Percentiles rank a stretch among this genome's conserved stretches.
Conservation (phyloP, 208 protist species). For the Perkinsela sp. region DNA sequence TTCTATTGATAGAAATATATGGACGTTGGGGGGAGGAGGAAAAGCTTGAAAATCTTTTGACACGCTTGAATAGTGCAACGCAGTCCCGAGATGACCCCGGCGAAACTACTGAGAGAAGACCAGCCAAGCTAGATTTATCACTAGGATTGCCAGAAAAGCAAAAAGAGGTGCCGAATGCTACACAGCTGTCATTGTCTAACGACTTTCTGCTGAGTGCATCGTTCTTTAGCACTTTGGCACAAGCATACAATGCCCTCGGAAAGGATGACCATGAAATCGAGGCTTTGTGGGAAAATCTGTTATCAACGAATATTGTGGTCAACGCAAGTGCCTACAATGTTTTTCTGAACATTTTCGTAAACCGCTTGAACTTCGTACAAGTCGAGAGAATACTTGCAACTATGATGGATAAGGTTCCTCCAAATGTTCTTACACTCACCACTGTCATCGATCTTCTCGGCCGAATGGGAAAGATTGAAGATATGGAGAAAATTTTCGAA, state of each 20-base stretch:
- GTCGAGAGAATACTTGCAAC: conserved; percentile 55
- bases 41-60: not conserved
- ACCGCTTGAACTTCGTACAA: conserved; percentile 33
- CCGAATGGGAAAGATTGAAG: conserved; percentile 46
- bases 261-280: conserved; percentile 11
- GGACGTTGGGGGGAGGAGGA: not conserved
- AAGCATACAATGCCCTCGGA: not conserved
- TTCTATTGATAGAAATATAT: not conserved
- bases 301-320: conserved; percentile 28
- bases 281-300: conserved; percentile 33
- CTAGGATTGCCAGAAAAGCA: not conserved
- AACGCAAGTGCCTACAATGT: conserved; percentile 60
- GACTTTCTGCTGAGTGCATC: not conserved
- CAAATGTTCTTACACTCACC: conserved; percentile 54
- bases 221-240: not conserved
- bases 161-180: not conserved
- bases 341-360: conserved; percentile 59
- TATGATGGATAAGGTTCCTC: conserved; percentile 60
- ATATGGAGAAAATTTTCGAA: conserved; percentile 57
- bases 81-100: not conserved
- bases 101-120: not conserved
- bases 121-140: not conserved
- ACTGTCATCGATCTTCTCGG: conserved; percentile 68
- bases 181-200: not conserved
- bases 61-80: not conserved